Evolutionary conservation across 441 rosid species (phyloP), one percentile per base, ranked within the genome.

Genomic region (Erysimum pusillum): DNA sequence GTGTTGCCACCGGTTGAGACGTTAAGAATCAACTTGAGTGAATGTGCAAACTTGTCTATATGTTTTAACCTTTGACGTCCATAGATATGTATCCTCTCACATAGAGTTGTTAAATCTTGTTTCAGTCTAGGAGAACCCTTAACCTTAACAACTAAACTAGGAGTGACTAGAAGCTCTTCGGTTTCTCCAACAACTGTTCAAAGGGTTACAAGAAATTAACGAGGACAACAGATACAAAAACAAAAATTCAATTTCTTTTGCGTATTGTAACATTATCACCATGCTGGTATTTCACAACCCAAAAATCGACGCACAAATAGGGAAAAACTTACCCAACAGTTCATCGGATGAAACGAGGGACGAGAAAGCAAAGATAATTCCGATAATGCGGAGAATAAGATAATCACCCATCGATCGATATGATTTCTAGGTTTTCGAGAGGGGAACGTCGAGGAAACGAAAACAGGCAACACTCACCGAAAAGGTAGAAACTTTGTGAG

Each of bases 81-180:
- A 44, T 13, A 3, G 48, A 44, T 75, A 68, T 46, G 67, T 62
- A 88, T 82, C 82, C 97, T 92, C 79, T 81, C 91, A 63, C 92
- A 90, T 35, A 83, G 66, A 76, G 83, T 78, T 44, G 71, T 44
- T 52, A 78, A 15, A 17, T 89, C 85, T 0, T 82, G 86, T 81
- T 78, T 87, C 57, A 81, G 28, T 54, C 93, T 91, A 5, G 95
- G 91, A 54, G 92, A 81, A 49, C 76, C 75, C 57, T 73, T 77
- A 81, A 92, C 91, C 64, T 54, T 77, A 81, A 92, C 91, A 61
- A 51, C 63, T 67, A 85, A 66, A 59, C 79, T 80, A 58, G 84
- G 88, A 73, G 86, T 82, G 10, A 92, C 64, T 61, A 42, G 77
- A 83, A 90, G 57, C 25, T 41, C 45, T 41, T 13, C 2, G 45